Base-by-base conservation (phyloP, 2,329 filamentous ascomycete species). In the Aspergillus fijiensis region DNA sequence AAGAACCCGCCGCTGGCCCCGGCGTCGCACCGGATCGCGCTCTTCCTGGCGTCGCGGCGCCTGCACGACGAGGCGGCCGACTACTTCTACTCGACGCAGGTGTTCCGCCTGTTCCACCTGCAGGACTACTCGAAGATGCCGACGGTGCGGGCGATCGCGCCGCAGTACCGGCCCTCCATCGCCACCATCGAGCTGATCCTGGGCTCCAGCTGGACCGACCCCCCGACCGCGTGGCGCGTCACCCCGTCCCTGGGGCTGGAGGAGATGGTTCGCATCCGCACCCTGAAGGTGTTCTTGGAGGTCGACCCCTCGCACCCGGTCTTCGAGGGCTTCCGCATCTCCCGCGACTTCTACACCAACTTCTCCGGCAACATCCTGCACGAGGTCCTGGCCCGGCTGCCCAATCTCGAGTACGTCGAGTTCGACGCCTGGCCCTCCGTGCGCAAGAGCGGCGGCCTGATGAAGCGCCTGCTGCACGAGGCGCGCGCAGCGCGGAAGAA, bases 401-500 rank as follows among this genome's bases (percentile, higher is more conserved):
- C 82, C 0, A 76, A 73, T 31, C 63, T 86, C 33, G 68, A 74
- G 6, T 76, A 78, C 42, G 79, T 87, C 3, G 80, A 85, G 68
- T 82, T 87, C 53, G 84, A 87, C 70, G 84, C 79, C 2, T 85
- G 81, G 64, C 80, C 83, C 0, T 81, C 79, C 21, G 81, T 87
- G 5, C 75, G 77, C 58, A 81, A 80, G 63, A 74, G 77, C 39
- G 80, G 81, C 7, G 80, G 82, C 12, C 67, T 87, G 55, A 77
- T 87, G 68, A 73, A 72, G 31, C 79, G 80, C n/a, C 66, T 87
- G 47, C 55, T 76, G 27, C 58, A 68, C 12, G 77, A 79, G 61
- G 67, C 70, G 2, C 70, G 67, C 21, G n/a, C 61, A 19, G 70
- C 72, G 3, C 63, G 69, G 25, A 76, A 75, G 61, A 72, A 72